phyloP scores from a whole-genome alignment of 1,284 basidiomycete species.

The Hemileia vastatrix region DNA sequence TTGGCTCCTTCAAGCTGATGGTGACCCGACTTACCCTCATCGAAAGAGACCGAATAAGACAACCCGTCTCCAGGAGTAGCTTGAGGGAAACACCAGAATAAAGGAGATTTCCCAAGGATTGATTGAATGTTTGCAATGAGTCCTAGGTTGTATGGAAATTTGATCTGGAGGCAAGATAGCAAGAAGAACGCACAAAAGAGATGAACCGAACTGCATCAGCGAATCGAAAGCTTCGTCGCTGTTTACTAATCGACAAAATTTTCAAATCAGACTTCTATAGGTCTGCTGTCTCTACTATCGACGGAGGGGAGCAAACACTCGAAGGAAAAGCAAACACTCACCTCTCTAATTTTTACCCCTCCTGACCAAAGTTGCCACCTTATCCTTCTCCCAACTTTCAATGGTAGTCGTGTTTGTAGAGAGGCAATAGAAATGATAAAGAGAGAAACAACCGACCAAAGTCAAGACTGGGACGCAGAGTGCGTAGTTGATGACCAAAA shows the following conservation, averaged over 20 bases:
- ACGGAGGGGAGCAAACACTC: background rate
- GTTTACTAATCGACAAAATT: background rate
- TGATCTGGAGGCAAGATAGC: constrained; percentile 51
- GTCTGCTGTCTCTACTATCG: background rate
- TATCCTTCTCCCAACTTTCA: constrained; percentile 96
- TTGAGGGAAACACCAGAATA: constrained; percentile 72
- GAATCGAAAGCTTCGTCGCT: too few relatives aligned
- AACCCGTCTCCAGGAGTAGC: constrained; percentile 60
- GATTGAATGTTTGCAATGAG: constrained; percentile 60
- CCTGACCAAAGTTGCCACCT: constrained; percentile 70
- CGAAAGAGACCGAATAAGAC: constrained; percentile 60
- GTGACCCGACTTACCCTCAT: constrained; percentile 69
- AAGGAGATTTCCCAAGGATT: constrained; percentile 62
- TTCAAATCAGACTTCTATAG: constrained; percentile 2
- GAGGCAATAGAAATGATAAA: constrained; percentile 81
- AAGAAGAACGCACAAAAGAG: background rate
- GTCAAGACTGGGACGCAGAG: constrained; percentile 74
- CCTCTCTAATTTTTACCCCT: constrained; percentile 76
- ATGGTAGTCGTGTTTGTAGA: constrained; percentile 83
- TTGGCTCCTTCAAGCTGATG: background rate
- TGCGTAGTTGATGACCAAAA: constrained; percentile 78
- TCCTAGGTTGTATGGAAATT: constrained; percentile 84
- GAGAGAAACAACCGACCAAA: constrained; percentile 61
- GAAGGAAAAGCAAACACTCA: constrained; percentile 40
- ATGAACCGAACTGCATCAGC: too few relatives aligned